phyloP scores from a whole-genome alignment of 768 basidiomycete species.

The Lyophyllum atratum region DNA sequence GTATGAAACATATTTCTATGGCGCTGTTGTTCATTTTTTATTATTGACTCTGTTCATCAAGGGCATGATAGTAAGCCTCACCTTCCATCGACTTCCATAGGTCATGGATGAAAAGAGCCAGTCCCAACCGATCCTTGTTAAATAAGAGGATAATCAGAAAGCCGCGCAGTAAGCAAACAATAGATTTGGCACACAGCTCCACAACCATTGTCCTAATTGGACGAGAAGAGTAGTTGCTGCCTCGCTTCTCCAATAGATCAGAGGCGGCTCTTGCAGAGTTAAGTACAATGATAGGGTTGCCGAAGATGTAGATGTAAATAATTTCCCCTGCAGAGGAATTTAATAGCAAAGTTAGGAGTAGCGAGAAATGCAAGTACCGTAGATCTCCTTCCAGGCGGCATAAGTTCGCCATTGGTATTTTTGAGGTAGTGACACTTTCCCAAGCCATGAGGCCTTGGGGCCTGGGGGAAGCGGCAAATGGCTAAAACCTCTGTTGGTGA shows the following conservation, averaged over 20 bases:
- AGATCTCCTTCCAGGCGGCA: conserved; percentile 43
- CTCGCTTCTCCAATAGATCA: conserved; percentile 49
- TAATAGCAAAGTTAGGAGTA: background rate
- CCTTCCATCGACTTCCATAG: conserved; percentile 26
- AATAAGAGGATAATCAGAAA: background rate
- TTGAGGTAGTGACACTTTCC: conserved; percentile 32
- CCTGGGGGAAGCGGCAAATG: conserved; percentile 41
- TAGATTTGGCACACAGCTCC: conserved; percentile 35
- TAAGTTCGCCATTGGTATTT: conserved; percentile 47
- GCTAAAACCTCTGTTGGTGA: conserved; percentile 4
- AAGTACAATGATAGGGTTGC: conserved; percentile 48
- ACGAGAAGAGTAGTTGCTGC: conserved; percentile 45
- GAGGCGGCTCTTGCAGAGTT: conserved; percentile 41
- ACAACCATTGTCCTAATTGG: conserved; percentile 42
- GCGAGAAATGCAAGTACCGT: conserved; percentile 30
- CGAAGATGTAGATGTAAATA: conserved; percentile 43
- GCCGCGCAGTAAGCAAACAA: background rate
- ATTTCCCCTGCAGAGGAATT: conserved; percentile 39
- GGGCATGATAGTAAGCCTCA: background rate
- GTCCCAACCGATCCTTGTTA: conserved; percentile 45
- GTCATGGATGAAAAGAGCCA: conserved; percentile 42
- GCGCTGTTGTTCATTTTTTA: conserved; percentile 33
- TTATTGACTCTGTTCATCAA: background rate
- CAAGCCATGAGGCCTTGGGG: conserved; percentile 39
- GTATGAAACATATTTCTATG: conserved; percentile 41